A percentile compares a stretch with the other conserved stretches of the same genome.
Conservation (phyloP, 345 rosid genomes). For the Gossypium herbaceum region DNA sequence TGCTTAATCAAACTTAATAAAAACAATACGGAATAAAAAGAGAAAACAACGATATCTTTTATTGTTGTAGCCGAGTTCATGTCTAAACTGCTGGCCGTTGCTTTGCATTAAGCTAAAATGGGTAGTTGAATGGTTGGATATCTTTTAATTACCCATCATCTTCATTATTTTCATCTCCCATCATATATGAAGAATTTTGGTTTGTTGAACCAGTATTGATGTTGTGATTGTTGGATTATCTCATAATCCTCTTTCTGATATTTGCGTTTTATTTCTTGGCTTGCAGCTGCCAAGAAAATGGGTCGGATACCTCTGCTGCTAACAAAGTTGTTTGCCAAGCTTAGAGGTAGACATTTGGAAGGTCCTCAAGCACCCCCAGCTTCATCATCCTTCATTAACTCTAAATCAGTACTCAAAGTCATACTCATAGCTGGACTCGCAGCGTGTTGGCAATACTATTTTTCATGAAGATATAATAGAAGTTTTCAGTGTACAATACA, state of each 20-base stretch:
- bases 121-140: neutral
- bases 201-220: neutral
- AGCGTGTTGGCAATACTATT: slow-evolving; percentile 64
- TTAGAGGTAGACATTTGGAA: slow-evolving; percentile 48
- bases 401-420: neutral
- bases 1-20: neutral
- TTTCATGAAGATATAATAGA: slow-evolving; percentile 19
- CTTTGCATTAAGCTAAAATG: neutral
- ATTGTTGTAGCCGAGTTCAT: neutral
- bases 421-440: slow-evolving; percentile 30
- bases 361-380: slow-evolving; percentile 1
- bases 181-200: neutral
- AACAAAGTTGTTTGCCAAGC: slow-evolving; percentile 42
- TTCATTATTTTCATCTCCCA: neutral
- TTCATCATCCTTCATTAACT: neutral
- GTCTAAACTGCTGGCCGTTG: neutral
- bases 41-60: neutral
- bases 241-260: neutral
- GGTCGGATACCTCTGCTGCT: slow-evolving; percentile 36
- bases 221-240: neutral
- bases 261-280: neutral
- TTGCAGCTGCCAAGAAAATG: slow-evolving; percentile 43
- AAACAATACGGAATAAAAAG: neutral
- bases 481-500: slow-evolving; percentile 25
- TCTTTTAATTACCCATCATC: neutral